Percentiles rank a stretch among this genome's conserved stretches.
Evolutionary conservation across 108 stramenopile species (phyloP).

Genomic region (Seminavis robusta): DNA sequence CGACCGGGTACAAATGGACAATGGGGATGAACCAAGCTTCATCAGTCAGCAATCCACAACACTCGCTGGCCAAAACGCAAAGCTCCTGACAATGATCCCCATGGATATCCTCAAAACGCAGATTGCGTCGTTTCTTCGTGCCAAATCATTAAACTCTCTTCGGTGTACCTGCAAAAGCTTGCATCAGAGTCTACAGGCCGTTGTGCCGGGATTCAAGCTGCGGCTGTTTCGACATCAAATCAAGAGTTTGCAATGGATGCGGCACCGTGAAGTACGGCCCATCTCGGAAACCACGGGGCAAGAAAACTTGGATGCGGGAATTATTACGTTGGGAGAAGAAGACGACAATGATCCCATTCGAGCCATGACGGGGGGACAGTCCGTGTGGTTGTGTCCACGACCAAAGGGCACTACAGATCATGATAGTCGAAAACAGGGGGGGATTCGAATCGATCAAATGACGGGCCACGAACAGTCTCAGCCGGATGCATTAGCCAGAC

Average conservation of each 20-base stretch:
- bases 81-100: constrained; percentile 26
- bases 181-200: constrained; percentile 28
- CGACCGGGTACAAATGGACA: too few species aligned
- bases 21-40: constrained; percentile 54
- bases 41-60: constrained; percentile 27
- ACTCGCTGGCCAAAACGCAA: not conserved
- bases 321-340: not conserved
- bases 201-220: constrained; percentile 70
- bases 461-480: constrained; percentile 1
- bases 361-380: constrained; percentile 59
- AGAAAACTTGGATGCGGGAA: not conserved
- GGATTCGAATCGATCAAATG: constrained; percentile 4
- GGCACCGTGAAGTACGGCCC: constrained; percentile 44
- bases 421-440: not conserved
- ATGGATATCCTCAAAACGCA: constrained; percentile 45
- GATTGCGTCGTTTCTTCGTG: constrained; percentile 54
- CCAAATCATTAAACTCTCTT: constrained; percentile 50
- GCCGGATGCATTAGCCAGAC: constrained; percentile 9
- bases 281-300: constrained; percentile 27
- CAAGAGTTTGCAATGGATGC: constrained; percentile 73
- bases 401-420: not conserved
- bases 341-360: constrained; percentile 49
- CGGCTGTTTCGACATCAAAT: constrained; percentile 72
- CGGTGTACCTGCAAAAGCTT: constrained; percentile 48
- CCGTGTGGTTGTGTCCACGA: constrained; percentile 28